These are phyloP conservation scores for Botrytis fragariae DNA, from an alignment of 2,329 filamentous ascomycete species.

Conservation along the genomic window DNA sequence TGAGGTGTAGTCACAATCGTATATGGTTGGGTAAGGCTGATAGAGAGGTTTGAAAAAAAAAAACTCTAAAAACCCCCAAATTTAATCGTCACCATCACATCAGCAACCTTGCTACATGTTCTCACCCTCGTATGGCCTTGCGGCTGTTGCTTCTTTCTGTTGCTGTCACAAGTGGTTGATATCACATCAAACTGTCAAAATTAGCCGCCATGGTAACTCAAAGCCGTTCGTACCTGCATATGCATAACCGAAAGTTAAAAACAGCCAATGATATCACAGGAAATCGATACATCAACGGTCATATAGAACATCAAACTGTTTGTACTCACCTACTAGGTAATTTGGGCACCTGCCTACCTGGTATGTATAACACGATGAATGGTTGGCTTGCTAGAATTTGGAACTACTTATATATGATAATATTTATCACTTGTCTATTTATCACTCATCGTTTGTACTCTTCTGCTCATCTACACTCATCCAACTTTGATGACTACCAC, in stretches of 20 bases:
- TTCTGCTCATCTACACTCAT: neutral
- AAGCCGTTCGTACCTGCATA: slow-evolving; percentile 2
- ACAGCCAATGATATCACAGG: neutral
- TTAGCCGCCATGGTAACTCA: neutral
- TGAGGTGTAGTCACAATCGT: neutral
- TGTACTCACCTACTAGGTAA: neutral
- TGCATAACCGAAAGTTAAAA: neutral
- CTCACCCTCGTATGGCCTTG: no score
- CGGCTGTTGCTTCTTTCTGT: no score
- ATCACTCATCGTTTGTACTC: neutral
- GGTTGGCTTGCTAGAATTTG: neutral
- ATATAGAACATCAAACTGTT: neutral
- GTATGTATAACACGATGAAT: neutral
- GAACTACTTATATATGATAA: neutral
- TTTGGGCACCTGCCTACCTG: neutral
- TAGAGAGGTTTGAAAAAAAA: neutral
- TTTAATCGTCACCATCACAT: neutral
- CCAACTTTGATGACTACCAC: no score
- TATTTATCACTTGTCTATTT: neutral
- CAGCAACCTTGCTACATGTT: no score
- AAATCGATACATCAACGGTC: neutral
- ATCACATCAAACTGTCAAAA: neutral
- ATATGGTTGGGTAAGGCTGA: neutral
- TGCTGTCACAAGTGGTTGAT: neutral
- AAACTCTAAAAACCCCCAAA: neutral